Conservation (phyloP, 305 asterid genomes). For the Striga hermonthica region DNA sequence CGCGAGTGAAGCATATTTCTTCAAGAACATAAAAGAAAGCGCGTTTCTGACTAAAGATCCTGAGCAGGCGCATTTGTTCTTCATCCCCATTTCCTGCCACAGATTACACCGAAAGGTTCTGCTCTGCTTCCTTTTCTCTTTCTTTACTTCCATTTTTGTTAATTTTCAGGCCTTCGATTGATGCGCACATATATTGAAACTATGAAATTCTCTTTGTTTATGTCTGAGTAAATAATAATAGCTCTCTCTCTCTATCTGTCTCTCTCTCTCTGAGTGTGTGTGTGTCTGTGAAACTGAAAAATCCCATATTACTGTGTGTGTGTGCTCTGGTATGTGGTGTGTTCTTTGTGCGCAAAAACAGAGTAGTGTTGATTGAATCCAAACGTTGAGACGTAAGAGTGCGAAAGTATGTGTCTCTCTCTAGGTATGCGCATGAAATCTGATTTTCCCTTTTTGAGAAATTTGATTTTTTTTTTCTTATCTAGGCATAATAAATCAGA, state of each 20-base stretch:
- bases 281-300: not conserved
- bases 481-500: not conserved
- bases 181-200: not conserved
- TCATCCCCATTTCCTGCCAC: constrained; percentile 33
- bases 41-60: constrained; percentile 25
- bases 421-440: not conserved
- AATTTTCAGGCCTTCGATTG: constrained; percentile 1
- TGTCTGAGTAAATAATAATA: not conserved
- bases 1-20: constrained; percentile 31
- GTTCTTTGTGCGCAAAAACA: not conserved
- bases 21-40: constrained; percentile 27
- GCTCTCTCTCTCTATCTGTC: too few relatives aligned
- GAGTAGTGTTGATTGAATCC: not conserved
- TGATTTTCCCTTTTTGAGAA: too few relatives aligned
- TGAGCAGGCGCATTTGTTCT: constrained; percentile 27
- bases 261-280: too few relatives aligned
- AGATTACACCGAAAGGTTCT: constrained; percentile 18
- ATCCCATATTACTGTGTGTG: not conserved
- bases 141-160: not conserved
- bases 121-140: not conserved
- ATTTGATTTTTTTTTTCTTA: too few relatives aligned
- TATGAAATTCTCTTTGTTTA: not conserved
- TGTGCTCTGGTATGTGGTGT: not conserved
- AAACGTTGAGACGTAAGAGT: constrained; percentile 1
- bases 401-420: not conserved